These are phyloP conservation scores for Mycena olivaceomarginata DNA, from an alignment of 768 basidiomycete genomes.

Conservation along the genomic window DNA sequence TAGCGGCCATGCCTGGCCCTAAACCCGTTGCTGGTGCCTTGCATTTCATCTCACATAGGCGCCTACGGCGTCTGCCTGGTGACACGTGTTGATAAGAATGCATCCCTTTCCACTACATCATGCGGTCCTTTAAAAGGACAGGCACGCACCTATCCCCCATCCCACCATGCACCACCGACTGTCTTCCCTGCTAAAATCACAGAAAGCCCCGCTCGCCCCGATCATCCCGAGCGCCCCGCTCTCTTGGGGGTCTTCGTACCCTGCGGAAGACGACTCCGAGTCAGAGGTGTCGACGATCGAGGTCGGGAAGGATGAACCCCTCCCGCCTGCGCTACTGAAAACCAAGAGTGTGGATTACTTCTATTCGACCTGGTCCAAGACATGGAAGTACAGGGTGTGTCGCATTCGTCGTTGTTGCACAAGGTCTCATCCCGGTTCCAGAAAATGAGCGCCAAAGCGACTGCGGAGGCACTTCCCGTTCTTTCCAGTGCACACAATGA, in stretches of 20 bases:
- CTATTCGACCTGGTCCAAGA: constrained; percentile 73
- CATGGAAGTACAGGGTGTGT: constrained; percentile 74
- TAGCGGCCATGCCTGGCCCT: too few relatives aligned
- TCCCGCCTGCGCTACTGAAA: constrained; percentile 69
- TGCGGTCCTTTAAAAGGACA: too few relatives aligned
- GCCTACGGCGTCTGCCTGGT: too few relatives aligned
- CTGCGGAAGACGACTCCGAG: constrained; percentile 51
- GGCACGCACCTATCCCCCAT: background rate
- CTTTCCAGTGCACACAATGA: constrained; percentile 65
- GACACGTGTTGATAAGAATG: too few relatives aligned
- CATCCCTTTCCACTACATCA: too few relatives aligned
- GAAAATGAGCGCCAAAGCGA: constrained; percentile 74
- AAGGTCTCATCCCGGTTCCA: constrained; percentile 39
- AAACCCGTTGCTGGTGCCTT: too few relatives aligned
- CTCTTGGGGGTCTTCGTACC: constrained; percentile 42
- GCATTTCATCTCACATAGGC: too few relatives aligned
- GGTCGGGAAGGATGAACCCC: constrained; percentile 55
- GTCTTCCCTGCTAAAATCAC: constrained; percentile 49
- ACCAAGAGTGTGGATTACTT: constrained; percentile 78
- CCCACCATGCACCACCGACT: constrained; percentile 52
- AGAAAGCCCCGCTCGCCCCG: too few relatives aligned
- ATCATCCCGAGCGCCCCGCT: too few relatives aligned
- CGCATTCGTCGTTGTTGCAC: too few relatives aligned
- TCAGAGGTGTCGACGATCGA: constrained; percentile 56
- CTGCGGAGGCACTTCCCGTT: constrained; percentile 66